Evolutionary conservation across 257 asterid genomes (phyloP), one percentile per base, ranked within the genome.

Genomic region (Solanum peruvianum): DNA sequence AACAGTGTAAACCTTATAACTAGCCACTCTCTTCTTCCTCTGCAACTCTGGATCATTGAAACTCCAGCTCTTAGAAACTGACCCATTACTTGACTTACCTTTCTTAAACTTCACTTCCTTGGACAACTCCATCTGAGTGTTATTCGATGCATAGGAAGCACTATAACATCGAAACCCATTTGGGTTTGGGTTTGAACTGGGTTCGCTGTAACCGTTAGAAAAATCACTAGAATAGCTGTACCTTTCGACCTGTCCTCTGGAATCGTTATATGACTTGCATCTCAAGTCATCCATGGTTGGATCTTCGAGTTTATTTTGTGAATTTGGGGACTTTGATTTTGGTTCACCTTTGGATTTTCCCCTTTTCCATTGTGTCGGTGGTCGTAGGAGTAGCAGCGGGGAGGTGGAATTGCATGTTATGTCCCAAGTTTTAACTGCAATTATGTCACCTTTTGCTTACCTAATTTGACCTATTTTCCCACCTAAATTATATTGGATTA

Each of bases 1-100:
- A 83, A 87, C 89, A 23, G 76, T 33, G 75, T 87, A 87, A 14
- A 31, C 84, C 66, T 87, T 87, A 60, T 82, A 87, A 42, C 87
- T 49, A 66, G 87, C 89, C 18, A 87, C 87, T 73, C 87, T 87
- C 41, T 83, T 87, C 75, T 87, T 87, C 87, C 87, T 87, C n/a
- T 70, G 87, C 60, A 82, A 16, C 35, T 87, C 87, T n/a, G 84
- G 84, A 60, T 82, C 87, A 82, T 12, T 39, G 3, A 87, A 82
- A 49, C 89, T 69, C 87, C 87, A 87, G 31, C 73, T 31, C 33
- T 56, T 87, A 56, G 87, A 87, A 44, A 78, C 64, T 14, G 84
- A 78, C 25, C 84, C 84, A 25, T 45, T 45, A 29, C n/a, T 78
- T 5, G 37, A 76, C 66, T 45, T 45, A 9, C 62, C 60, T 78